Evolutionary conservation across 2,329 filamentous ascomycete genomes (phyloP).

Genomic region (Aureobasidium sp.): DNA sequence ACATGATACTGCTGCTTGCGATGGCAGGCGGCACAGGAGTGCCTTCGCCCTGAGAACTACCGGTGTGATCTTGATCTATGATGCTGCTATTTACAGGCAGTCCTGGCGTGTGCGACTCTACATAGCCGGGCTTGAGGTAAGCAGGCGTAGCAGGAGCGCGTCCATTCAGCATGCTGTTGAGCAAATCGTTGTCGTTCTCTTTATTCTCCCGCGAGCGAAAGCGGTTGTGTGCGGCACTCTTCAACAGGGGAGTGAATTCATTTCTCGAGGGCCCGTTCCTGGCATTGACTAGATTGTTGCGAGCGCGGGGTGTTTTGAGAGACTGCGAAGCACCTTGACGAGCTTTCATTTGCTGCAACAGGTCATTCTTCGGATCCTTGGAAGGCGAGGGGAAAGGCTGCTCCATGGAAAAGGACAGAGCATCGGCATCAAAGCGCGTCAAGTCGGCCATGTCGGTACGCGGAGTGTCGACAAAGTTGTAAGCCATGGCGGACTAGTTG

Average conservation of each 20-base stretch:
- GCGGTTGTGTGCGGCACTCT: constrained; percentile 68
- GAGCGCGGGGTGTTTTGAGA: constrained; percentile 67
- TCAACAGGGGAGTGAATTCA: constrained; percentile 92
- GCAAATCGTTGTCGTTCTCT: constrained; percentile 19
- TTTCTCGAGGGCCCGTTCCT: constrained; percentile 53
- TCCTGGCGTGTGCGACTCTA: constrained; percentile 62
- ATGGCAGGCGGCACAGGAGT: constrained; percentile 73
- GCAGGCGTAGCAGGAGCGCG: constrained; percentile 60
- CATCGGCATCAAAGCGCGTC: constrained; percentile 56
- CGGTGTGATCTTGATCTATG: constrained; percentile 54
- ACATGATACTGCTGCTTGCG: constrained; percentile 68
- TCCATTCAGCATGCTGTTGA: constrained; percentile 33
- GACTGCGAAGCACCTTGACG: constrained; percentile 48
- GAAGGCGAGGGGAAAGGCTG: constrained; percentile 77
- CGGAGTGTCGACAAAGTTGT: constrained; percentile 67
- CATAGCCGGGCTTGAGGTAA: constrained; percentile 53
- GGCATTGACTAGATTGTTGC: constrained; percentile 63
- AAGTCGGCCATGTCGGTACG: constrained; percentile 77
- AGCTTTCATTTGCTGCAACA: constrained; percentile 68
- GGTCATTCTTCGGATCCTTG: constrained; percentile 59
- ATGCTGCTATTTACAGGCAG: constrained; percentile 71
- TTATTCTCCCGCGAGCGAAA: constrained; percentile 30
- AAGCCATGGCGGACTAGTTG: constrained; percentile 33
- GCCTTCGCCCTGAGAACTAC: constrained; percentile 57
- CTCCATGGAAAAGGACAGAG: constrained; percentile 80